Base-by-base conservation (phyloP, 192 early-diverging fungal genomes). In the Phycomyces nitens region DNA sequence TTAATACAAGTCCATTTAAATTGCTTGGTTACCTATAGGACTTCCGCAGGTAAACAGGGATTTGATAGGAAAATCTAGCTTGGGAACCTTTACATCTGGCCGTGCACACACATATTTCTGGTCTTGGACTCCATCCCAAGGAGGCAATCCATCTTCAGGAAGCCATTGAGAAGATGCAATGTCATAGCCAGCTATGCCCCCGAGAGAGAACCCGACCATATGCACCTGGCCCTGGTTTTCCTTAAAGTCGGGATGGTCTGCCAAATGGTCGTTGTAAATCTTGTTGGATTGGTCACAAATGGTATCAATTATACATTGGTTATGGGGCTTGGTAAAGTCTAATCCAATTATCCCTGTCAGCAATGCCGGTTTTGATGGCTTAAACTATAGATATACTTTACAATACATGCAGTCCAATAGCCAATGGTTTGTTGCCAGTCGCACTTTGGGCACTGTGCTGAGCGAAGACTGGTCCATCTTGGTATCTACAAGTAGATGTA, bases 131-230 rank as follows among this genome's bases (percentile, higher is more conserved):
- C 64, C 49, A 12, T 34, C 59, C 26, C 63, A 65, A 7, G 58
- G 69, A n/a, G 51, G 26, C 14, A 56, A 27, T 22, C 41, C 34
- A 27, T 75, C 72, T 1, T 72, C 75, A n/a, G 69, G 67, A 42
- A 68, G 66, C 60, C 77, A 76, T 16, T 73, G 62, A 15, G 65
- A 69, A 0, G 76, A 66, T 26, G 86, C 44, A 51, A 89, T 84
- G 69, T 89, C 87, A 62, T 80, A 89, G 58, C 80, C 84, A 20
- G 84, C 74, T 0, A 89, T 65, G 3, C 87, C 87, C 8, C 87
- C 87, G 42, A 89, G 65, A 0, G 87, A 89, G n/a, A 83, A 78
- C 0, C 84, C 85, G 16, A 86, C 78, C 8, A 89, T 56, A 42
- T 76, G 71, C 18, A 87, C 63, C n/a, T 77, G 71, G 9, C 87